phyloP scores from a whole-genome alignment of 768 basidiomycete genomes.

The Boletellus sp. region DNA sequence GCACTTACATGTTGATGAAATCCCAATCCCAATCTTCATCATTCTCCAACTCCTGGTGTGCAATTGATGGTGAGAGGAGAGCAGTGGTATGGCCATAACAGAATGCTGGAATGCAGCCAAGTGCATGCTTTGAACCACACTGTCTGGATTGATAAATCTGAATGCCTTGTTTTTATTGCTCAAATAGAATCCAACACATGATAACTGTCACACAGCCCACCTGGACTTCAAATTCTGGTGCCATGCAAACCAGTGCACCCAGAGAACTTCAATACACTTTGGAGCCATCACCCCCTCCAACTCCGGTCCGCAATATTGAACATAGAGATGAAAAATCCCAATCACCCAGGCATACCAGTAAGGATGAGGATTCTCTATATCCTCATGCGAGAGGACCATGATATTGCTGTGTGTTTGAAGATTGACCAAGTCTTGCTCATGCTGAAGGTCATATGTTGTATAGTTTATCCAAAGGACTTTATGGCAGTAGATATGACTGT shows the following conservation, averaged over 20 bases:
- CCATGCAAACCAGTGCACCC: constrained; percentile 2
- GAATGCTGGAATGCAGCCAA: background rate
- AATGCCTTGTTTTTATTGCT: background rate
- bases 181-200: background rate
- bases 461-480: constrained; percentile 28
- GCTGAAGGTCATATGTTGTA: constrained; percentile 28
- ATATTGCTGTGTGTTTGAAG: constrained; percentile 34
- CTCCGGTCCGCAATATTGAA: background rate
- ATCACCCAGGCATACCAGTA: constrained; percentile 34
- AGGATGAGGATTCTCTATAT: constrained; percentile 34
- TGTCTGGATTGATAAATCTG: background rate
- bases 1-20: constrained; percentile 34
- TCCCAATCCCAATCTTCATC: constrained; percentile 32
- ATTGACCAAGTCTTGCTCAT: constrained; percentile 39
- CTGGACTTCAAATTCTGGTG: background rate
- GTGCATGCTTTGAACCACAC: background rate
- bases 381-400: constrained; percentile 32
- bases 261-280: background rate
- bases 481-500: constrained; percentile 25
- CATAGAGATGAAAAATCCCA: constrained; percentile 6
- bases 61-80: constrained; percentile 2
- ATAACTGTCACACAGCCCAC: background rate
- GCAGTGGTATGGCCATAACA: background rate
- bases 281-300: background rate
- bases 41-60: constrained; percentile 2